Evolutionary conservation across 306 rosid species (phyloP), one percentile per base, ranked within the genome.

Genomic region (Dryas alaskensis): DNA sequence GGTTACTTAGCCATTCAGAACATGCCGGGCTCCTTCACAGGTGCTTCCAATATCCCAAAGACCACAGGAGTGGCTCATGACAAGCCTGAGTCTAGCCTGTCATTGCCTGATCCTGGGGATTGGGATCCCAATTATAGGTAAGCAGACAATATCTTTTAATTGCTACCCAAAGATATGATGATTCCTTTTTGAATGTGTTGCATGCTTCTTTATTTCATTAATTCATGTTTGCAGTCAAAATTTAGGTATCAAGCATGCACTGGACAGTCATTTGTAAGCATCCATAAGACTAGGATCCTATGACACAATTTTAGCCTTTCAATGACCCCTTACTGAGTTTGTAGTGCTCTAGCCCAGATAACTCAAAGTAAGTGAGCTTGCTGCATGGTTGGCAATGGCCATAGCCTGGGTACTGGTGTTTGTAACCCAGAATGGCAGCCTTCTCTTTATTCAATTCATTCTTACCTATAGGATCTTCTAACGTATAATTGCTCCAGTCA

Each of bases 121-220:
- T 95, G 99, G 99, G 99, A 95, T 83, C 99, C 99, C 65, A 88
- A 90, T 80, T 95, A 95, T 75, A 94, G 99, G 99, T 92, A 87
- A 71, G 76, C 44, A 14, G 43, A 48, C 70, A 62, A 54, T 54
- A 69, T 82, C 61, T 76, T 55, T 53, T 7, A 59, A 51, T 49
- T n/a, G 60, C 60, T 71, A 60, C 53, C 42, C 55, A 67, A 60
- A 65, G 39, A 11, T 62, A 5, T 10, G 47, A 60, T 37, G 27
- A 73, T 22, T 12, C 22, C n/a, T 51, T 31, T 14, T 16, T 62
- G 37, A 22, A 10, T 13, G 25, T 72, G 46, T 51, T 52, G 31
- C 66, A 60, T 67, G 59, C 59, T 71, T 75, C 55, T 63, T 52
- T 72, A 46, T 62, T 62, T 42, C 25, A 12, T 2, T 62, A 66